A percentile compares a stretch with the other conserved stretches of the same genome.
These are phyloP conservation scores for Saccharomycopsis olivae DNA, from an alignment of 805 yeast genomes.

Conservation along the genomic window DNA sequence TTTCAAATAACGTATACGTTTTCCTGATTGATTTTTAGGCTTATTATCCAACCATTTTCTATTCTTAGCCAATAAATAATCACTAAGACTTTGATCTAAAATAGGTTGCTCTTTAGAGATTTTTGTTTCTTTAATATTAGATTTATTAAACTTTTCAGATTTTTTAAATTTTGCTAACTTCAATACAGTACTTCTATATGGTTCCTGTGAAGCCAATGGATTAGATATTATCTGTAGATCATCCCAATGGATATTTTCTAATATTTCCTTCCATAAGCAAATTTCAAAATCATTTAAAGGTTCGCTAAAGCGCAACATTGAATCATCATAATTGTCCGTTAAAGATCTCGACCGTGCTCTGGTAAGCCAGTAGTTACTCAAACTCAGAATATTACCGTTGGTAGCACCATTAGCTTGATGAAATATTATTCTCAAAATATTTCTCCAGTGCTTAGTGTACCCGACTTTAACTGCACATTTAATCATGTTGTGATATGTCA, in stretches of 20 bases:
- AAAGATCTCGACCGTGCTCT: conserved; percentile 25
- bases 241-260: conserved; percentile 8
- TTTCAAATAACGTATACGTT: conserved; percentile 3
- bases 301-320: conserved; percentile 12
- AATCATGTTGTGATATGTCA: conserved; percentile 27
- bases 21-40: neutral
- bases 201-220: too few relatives aligned
- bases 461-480: conserved; percentile 28
- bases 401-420: conserved; percentile 10
- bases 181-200: too few relatives aligned
- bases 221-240: too few relatives aligned
- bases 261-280: too few relatives aligned
- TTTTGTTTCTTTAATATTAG: too few relatives aligned
- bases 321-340: conserved; percentile 20
- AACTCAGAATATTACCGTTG: conserved; percentile 7
- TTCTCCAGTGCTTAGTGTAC: conserved; percentile 19
- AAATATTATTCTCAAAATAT: conserved; percentile 18
- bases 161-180: too few relatives aligned
- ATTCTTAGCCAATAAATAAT: too few relatives aligned
- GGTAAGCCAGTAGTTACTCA: conserved; percentile 17
- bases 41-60: too few relatives aligned
- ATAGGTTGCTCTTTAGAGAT: too few relatives aligned
- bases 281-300: conserved; percentile 16
- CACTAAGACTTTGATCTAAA: too few relatives aligned
- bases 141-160: too few relatives aligned